Conservation (phyloP, 2,329 filamentous ascomycete genomes). For the Curvularia sp. region DNA sequence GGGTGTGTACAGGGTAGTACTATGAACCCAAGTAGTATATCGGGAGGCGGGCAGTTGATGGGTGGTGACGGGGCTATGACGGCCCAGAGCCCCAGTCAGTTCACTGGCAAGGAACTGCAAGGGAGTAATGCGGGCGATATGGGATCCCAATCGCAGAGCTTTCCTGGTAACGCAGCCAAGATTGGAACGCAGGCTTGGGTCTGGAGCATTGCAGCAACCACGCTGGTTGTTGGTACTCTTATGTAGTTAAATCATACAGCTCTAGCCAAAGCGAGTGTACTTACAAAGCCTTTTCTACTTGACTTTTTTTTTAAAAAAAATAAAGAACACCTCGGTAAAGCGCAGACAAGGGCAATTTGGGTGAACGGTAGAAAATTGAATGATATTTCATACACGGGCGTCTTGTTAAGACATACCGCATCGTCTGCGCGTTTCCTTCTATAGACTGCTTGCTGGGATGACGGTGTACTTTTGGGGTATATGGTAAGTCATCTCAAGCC, state of each 20-base stretch:
- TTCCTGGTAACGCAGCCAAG: neutral
- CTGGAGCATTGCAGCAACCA: neutral
- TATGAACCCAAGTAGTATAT: conserved; percentile 38
- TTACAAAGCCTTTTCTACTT: neutral
- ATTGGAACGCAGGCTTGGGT: neutral
- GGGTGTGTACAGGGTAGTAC: conserved; percentile 44
- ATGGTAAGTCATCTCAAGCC: conserved; percentile 19
- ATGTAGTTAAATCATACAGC: neutral
- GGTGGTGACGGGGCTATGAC: conserved; percentile 32
- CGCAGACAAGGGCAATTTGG: neutral
- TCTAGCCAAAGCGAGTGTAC: neutral
- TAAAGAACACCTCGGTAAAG: neutral
- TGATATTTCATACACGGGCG: conserved; percentile 2
- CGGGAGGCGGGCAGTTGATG: conserved; percentile 42
- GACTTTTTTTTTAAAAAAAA: neutral
- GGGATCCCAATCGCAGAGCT: neutral
- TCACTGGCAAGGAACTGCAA: conserved; percentile 2
- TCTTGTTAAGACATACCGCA: conserved; percentile 6
- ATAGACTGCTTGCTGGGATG: conserved; percentile 11
- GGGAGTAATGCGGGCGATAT: neutral
- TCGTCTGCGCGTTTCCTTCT: conserved; percentile 4
- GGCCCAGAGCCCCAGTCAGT: conserved; percentile 11
- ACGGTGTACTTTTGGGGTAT: conserved; percentile 28
- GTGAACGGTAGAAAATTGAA: conserved; percentile 4
- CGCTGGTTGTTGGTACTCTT: neutral